These are phyloP conservation scores for Usnea hakonensis DNA, from an alignment of 495 filamentous ascomycete species.

Conservation along the genomic window DNA sequence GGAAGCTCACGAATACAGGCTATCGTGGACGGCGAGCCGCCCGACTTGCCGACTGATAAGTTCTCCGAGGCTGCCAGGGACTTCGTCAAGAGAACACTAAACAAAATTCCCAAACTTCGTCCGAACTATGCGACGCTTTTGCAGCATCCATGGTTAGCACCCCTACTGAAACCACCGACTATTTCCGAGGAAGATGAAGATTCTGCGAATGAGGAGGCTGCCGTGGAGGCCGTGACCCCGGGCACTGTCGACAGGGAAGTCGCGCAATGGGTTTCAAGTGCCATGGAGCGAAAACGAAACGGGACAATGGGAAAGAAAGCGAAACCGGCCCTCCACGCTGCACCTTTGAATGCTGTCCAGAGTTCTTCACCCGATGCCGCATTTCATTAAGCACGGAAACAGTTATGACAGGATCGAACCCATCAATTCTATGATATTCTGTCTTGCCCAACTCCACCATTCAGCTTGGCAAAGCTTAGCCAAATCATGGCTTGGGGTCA, in stretches of 20 bases:
- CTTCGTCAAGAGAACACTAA: constrained; percentile 83
- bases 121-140: constrained; percentile 86
- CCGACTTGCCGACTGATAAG: constrained; percentile 66
- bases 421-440: neutral
- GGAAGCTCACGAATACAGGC: constrained; percentile 49
- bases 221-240: constrained; percentile 35
- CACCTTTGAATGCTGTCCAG: constrained; percentile 43
- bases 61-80: constrained; percentile 75
- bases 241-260: constrained; percentile 67
- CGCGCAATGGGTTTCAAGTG: constrained; percentile 72
- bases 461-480: neutral
- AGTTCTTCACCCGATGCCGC: constrained; percentile 8
- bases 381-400: neutral
- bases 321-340: constrained; percentile 72
- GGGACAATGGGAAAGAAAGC: constrained; percentile 40
- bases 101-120: constrained; percentile 84
- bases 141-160: constrained; percentile 77
- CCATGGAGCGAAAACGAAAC: constrained; percentile 52
- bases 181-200: constrained; percentile 69
- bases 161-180: constrained; percentile 72
- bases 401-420: neutral
- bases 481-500: neutral
- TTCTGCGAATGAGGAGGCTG: constrained; percentile 32
- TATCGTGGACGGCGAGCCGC: constrained; percentile 92
- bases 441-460: neutral